Base-by-base conservation (phyloP, 208 protist genomes). In the Leishmania braziliensis region DNA sequence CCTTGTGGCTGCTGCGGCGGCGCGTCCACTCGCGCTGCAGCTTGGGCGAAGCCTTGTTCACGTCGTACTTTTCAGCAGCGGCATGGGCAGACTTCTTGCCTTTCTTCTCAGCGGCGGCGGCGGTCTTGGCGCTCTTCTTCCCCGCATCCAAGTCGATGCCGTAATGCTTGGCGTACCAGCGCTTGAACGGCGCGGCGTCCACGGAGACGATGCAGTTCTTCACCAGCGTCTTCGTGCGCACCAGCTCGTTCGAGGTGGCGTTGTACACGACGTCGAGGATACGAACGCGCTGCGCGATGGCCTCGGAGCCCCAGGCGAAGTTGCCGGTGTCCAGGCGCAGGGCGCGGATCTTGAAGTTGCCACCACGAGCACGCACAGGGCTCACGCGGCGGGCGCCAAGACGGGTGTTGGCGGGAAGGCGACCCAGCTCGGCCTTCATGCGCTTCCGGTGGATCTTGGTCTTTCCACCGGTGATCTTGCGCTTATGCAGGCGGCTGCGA, bases 211-310 rank as follows among this genome's bases (percentile, higher is more conserved):
- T 99, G 86, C 93, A 93, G 92, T 94, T 95, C 98, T 99, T 99
- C 76, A 99, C 99, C 26, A 99, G 95, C 71, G 99, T 99, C 93
- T 99, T 99, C 66, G 99, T 99, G 86, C 99, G 98, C 63, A 99
- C 98, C 53, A 99, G 96, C 95, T 99, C 99, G 96, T 99, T 99
- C 89, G 98, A 99, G 23, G 99, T 98, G 63, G 99, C 98, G 92
- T 99, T 99, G 98, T 99, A 99, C 70, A 99, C 98, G n/a, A 99
- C 99, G 82, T 99, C 97, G 68, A 99, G 78, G 82, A 99, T 99
- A 83, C 98, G 96, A 72, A 94, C 93, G 86, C 98, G 98, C 82
- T 95, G 91, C 76, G 98, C 94, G 75, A 91, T 89, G 78, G 91
- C 88, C 87, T 98, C 92, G 68, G 92, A 93, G 65, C 84, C 94